Percentiles rank a stretch among this genome's conserved stretches.
These are phyloP conservation scores for Cercospora sp. DNA, from an alignment of 2,329 filamentous ascomycete species.

Conservation along the genomic window DNA sequence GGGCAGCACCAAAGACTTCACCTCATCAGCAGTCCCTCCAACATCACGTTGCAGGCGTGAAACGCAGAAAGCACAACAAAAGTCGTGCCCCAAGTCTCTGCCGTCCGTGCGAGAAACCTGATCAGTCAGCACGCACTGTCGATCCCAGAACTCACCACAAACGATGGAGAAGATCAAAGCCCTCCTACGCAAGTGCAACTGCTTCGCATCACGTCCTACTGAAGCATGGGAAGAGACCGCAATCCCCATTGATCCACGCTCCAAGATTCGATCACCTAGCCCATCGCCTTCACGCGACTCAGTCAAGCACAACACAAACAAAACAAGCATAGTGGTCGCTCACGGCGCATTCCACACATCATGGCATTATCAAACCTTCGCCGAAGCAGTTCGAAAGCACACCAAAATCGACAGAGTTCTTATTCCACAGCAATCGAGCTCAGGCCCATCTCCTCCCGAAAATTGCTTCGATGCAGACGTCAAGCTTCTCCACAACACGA, in stretches of 20 bases:
- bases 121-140: background rate
- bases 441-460: slow-evolving; percentile 12
- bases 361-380: slow-evolving; percentile 23
- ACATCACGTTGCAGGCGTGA: background rate
- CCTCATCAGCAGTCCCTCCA: background rate
- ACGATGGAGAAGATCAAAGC: slow-evolving; percentile 14
- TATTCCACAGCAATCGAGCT: slow-evolving; percentile 20
- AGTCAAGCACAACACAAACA: slow-evolving; percentile 10
- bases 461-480: slow-evolving; percentile 22
- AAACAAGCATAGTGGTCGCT: slow-evolving; percentile 21
- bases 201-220: slow-evolving; percentile 1
- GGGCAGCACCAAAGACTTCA: background rate
- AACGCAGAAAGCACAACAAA: background rate
- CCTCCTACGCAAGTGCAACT: slow-evolving; percentile 4
- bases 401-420: slow-evolving; percentile 16
- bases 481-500: slow-evolving; percentile 14
- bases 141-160: background rate
- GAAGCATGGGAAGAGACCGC: background rate
- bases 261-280: slow-evolving; percentile 13
- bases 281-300: slow-evolving; percentile 5
- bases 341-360: slow-evolving; percentile 27
- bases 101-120: background rate
- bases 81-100: background rate
- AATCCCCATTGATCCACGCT: background rate
- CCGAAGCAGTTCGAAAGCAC: slow-evolving; percentile 13